Evolutionary conservation across 2,329 filamentous ascomycete species (phyloP), one percentile per base, ranked within the genome.

Genomic region (Aureobasidium sp.): DNA sequence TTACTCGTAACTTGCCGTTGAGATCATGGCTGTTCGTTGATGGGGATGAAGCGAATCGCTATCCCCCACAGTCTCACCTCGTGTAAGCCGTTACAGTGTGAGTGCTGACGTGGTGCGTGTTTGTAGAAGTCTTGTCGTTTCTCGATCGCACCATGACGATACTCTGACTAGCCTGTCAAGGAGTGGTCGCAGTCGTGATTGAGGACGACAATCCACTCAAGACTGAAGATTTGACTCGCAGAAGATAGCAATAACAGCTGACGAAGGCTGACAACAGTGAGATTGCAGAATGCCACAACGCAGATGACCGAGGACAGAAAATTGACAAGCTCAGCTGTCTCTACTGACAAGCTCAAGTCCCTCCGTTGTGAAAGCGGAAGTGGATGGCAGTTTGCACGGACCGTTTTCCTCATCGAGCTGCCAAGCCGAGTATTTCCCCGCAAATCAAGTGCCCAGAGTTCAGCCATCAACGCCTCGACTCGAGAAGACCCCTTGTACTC

Each of bases 211-310:
- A 7, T 1, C 7, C n/a, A 34, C 10, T 12, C 13, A 29, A 42
- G 37, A 44, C 56, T 39, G 44, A 23, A 15, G 4, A 10, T 9
- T 20, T 50, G 37, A 29, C 32, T 48, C 32, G 44, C 8, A 6
- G 3, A 13, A 10, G 13, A n/a, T 3, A 23, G 13, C 7, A 2
- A 41, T 27, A 36, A 58, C 42, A 37, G 55, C 29, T 47, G 29
- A 58, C 20, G 32, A 47, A n/a, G 20, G 53, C 53, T 57, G 53
- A 47, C 41, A 47, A n/a, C 23, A 47, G 29, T 27, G 42, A 47
- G 29, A 58, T 58, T 58, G 42, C 41, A 12, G n/a, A 37, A 46
- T 29, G 41, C 41, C 50, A 59, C 56, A 51, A 60, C 56, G 56
- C 56, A 50, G 56, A 60, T 50, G 56, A 50, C 56, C 56, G 46